Evolutionary conservation across 2,329 filamentous ascomycete species (phyloP).

Genomic region (Bertia moriformis): DNA sequence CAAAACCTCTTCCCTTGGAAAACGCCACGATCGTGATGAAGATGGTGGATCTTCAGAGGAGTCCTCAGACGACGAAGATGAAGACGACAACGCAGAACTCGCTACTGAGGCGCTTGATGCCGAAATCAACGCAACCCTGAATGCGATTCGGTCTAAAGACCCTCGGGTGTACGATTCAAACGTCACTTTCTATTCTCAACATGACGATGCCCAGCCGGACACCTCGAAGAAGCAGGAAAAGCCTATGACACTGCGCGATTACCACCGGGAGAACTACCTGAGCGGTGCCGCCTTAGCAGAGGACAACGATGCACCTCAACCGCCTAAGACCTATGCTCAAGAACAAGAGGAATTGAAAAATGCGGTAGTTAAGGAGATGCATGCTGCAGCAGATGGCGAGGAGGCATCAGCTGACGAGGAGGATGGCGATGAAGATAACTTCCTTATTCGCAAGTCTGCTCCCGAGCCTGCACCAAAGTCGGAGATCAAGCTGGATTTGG

Average conservation of each 20-base stretch:
- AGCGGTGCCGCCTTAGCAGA: slow-evolving; percentile 32
- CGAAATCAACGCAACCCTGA: slow-evolving; percentile 51
- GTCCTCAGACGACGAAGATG: slow-evolving; percentile 41
- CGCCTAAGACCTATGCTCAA: slow-evolving; percentile 44
- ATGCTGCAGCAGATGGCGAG: slow-evolving; percentile 29
- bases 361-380: slow-evolving; percentile 47
- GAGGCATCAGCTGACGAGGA: slow-evolving; percentile 21
- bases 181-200: slow-evolving; percentile 44
- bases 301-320: slow-evolving; percentile 23
- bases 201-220: slow-evolving; percentile 24
- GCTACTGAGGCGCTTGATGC: slow-evolving; percentile 49
- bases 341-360: slow-evolving; percentile 53
- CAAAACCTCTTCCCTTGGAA: slow-evolving; percentile 16
- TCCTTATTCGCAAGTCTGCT: slow-evolving; percentile 42
- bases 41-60: slow-evolving; percentile 26
- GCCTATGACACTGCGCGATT: slow-evolving; percentile 54
- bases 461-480: slow-evolving; percentile 12
- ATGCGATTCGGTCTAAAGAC: slow-evolving; percentile 55
- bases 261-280: slow-evolving; percentile 55
- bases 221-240: slow-evolving; percentile 29
- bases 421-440: slow-evolving; percentile 25
- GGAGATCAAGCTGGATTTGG: slow-evolving; percentile 31
- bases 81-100: slow-evolving; percentile 54
- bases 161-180: slow-evolving; percentile 53
- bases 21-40: slow-evolving; percentile 16